Conservation (phyloP, 1,139 yeast genomes). For the Nakaseomyces delphensis region DNA sequence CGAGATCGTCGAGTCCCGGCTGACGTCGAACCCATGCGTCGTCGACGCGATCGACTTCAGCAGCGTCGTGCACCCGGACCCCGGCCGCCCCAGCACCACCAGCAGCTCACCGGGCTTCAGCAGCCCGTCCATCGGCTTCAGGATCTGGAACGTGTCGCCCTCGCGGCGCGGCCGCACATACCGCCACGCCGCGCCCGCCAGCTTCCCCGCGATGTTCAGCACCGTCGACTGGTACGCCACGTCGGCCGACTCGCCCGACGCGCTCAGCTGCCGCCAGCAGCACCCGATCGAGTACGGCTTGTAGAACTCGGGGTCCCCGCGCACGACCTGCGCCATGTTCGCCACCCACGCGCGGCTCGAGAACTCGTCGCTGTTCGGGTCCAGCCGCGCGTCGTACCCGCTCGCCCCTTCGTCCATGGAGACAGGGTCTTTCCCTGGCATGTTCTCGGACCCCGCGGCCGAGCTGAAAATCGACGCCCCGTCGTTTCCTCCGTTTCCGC, state of each 20-base stretch:
- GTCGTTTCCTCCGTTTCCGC: no score
- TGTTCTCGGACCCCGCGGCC: slow-evolving; percentile 1
- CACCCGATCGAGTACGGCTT: slow-evolving; percentile 60
- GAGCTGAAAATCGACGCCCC: slow-evolving; percentile 8
- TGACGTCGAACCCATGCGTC: slow-evolving; percentile 62
- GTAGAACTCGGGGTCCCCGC: slow-evolving; percentile 55
- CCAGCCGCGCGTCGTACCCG: slow-evolving; percentile 38
- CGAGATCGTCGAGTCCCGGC: slow-evolving; percentile 40
- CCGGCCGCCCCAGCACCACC: slow-evolving; percentile 75
- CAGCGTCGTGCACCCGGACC: slow-evolving; percentile 77
- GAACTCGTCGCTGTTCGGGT: slow-evolving; percentile 51
- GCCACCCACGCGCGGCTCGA: slow-evolving; percentile 63
- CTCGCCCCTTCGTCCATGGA: slow-evolving; percentile 18
- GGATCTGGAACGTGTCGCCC: slow-evolving; percentile 40
- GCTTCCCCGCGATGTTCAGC: slow-evolving; percentile 38
- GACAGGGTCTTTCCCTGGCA: slow-evolving; percentile 20
- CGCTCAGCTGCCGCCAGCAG: slow-evolving; percentile 58
- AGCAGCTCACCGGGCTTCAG: slow-evolving; percentile 64
- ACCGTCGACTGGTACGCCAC: slow-evolving; percentile 75
- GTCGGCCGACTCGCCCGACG: slow-evolving; percentile 68
- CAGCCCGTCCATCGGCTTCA: slow-evolving; percentile 60
- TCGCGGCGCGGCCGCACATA: slow-evolving; percentile 21
- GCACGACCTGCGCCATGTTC: slow-evolving; percentile 50
- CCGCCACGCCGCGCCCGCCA: slow-evolving; percentile 16
- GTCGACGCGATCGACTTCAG: slow-evolving; percentile 61